Evolutionary conservation across 495 filamentous ascomycete genomes (phyloP), one percentile per base, ranked within the genome.

Genomic region (Clavariopsis aquatica): DNA sequence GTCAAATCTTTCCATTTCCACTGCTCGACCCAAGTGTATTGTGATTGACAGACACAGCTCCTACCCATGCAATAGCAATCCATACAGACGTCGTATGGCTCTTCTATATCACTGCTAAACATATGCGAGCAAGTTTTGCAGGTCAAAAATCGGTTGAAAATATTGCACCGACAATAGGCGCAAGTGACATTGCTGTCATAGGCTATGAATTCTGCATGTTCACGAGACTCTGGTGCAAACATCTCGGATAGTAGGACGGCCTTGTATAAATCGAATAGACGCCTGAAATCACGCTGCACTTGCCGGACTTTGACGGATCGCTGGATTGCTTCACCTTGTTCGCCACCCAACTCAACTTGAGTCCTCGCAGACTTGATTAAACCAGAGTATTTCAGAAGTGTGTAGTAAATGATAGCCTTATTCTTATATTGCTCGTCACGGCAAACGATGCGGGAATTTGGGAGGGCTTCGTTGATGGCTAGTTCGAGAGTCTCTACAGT

Each of bases 351-450:
- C 62, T 83, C 81, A 29, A 83, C 73, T 7, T 81, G 76, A 28
- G 78, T 71, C 20, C 75, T 71, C 26, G 75, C 73, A 13, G 74
- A 54, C n/a, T 61, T 69, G 12, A 97, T 81, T 46, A 90, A 77
- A 2, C 77, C 75, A 34, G 86, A 88, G 64, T 96, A 97, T 57
- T 89, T 89, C 0, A 86, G 78, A 10, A 97, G 80, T 0, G 91
- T 88, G 73, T 85, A 94, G 71, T 88, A 96, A 27, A 97, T 82
- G 62, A 98, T 97, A 19, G 93, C 89, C 71, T 96, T 96, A 78
- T 93, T 96, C 74, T 98, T 98, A 80, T 98, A 98, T 73, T 96
- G 91, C 70, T 98, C 94, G 65, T 98, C 94, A n/a, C 94, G 91
- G 72, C 94, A 97, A 28, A 98, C 92, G 70, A 96, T 84, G 23